Evolutionary conservation across 2,329 filamentous ascomycete genomes (phyloP).

Genomic region (Paraconiothyrium sp.): DNA sequence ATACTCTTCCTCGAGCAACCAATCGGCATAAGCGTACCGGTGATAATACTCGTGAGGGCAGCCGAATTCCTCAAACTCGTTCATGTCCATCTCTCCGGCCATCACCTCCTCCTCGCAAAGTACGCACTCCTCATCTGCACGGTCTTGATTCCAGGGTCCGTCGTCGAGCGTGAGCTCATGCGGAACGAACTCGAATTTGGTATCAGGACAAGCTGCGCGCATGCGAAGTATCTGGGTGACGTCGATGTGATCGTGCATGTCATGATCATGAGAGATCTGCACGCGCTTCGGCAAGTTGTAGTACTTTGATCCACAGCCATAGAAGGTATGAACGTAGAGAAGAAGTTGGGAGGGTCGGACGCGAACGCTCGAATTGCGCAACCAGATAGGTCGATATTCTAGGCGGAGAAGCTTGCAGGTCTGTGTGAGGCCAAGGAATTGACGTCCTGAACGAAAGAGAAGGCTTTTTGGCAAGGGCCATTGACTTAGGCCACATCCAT

Average conservation of each 20-base stretch:
- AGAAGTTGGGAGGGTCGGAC: neutral
- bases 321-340: conserved; percentile 4
- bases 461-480: neutral
- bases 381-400: conserved; percentile 17
- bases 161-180: conserved; percentile 11
- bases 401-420: conserved; percentile 14
- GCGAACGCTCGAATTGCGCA: conserved; percentile 12
- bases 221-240: conserved; percentile 3
- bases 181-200: conserved; percentile 15
- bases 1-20: neutral
- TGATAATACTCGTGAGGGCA: conserved; percentile 4
- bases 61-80: neutral
- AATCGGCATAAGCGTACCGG: neutral
- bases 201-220: conserved; percentile 12
- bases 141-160: neutral
- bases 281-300: conserved; percentile 1
- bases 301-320: neutral
- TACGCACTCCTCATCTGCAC: neutral
- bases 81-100: neutral
- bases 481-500: neutral
- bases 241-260: neutral
- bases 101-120: neutral
- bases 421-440: conserved; percentile 16
- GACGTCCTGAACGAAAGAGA: conserved; percentile 1
- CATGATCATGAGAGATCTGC: conserved; percentile 16